These are phyloP conservation scores for Tremellales sp. DNA, from an alignment of 1,284 basidiomycete species.

Conservation along the genomic window DNA sequence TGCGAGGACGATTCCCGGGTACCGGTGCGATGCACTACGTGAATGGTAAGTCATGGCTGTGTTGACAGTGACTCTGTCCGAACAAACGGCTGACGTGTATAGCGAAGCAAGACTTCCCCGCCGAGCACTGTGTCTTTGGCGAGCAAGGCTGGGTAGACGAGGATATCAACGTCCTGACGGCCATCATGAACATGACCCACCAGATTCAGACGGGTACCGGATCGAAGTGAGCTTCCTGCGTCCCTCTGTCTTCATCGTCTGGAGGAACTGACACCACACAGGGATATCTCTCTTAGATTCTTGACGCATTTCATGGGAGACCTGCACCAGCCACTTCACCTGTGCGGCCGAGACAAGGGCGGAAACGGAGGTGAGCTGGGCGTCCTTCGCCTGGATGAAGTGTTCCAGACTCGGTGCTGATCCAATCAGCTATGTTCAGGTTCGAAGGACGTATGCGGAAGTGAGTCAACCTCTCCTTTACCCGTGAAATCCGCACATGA, in stretches of 20 bases:
- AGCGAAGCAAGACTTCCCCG: conserved; percentile 63
- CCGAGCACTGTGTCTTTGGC: conserved; percentile 70
- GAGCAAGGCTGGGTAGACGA: conserved; percentile 66
- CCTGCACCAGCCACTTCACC: conserved; percentile 84
- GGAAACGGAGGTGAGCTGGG: conserved; percentile 61
- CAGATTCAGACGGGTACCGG: conserved; percentile 39
- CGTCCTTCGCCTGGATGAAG: not conserved
- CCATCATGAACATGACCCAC: conserved; percentile 65
- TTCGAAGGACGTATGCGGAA: conserved; percentile 59
- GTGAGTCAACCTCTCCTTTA: too few relatives aligned
- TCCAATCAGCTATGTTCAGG: conserved; percentile 55
- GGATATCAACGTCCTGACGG: conserved; percentile 68
- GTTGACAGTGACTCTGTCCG: not conserved
- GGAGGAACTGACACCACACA: too few relatives aligned
- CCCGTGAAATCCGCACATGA: too few relatives aligned
- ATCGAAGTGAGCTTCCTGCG: conserved; percentile 8
- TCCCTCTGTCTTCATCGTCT: too few relatives aligned
- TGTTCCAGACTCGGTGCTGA: not conserved
- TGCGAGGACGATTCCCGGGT: conserved; percentile 51
- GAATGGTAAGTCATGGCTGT: conserved; percentile 45
- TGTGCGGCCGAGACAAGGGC: conserved; percentile 76
- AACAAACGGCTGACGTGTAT: too few relatives aligned
- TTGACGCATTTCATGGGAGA: conserved; percentile 87
- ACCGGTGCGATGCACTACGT: conserved; percentile 53
- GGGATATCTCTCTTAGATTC: conserved; percentile 71